Conservation (phyloP, 345 rosid genomes). For the Brassica napus region DNA sequence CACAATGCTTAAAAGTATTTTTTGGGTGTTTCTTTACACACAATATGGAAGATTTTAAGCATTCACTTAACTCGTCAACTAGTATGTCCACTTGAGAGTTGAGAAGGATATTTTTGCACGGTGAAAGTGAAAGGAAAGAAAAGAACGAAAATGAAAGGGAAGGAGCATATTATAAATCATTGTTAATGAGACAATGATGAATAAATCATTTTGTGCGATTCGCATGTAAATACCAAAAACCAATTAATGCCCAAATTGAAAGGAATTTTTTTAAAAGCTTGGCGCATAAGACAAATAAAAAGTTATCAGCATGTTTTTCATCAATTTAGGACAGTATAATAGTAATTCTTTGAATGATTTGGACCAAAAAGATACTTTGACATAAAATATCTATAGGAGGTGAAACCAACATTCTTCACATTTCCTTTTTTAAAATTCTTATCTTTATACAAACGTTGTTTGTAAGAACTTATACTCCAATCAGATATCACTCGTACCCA, state of each 20-base stretch:
- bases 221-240: slow-evolving; percentile 32
- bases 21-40: slow-evolving; percentile 31
- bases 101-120: slow-evolving; percentile 31
- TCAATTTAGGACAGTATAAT: slow-evolving; percentile 13
- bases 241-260: slow-evolving; percentile 19
- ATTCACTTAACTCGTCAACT: slow-evolving; percentile 32
- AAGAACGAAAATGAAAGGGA: not conserved
- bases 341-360: not conserved
- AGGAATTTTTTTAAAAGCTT: not conserved
- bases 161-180: slow-evolving; percentile 21
- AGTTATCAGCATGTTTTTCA: slow-evolving; percentile 20
- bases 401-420: slow-evolving; percentile 29
- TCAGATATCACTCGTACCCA: not conserved
- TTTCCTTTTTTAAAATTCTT: not conserved
- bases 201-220: slow-evolving; percentile 36
- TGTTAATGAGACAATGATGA: slow-evolving; percentile 33
- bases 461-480: not conserved
- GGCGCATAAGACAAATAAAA: slow-evolving; percentile 23
- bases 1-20: slow-evolving; percentile 27
- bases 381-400: not conserved
- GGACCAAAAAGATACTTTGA: not conserved
- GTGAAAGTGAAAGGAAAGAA: slow-evolving; percentile 28
- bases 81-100: slow-evolving; percentile 30
- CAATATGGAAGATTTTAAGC: slow-evolving; percentile 26
- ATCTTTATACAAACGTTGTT: not conserved